Evolutionary conservation across 2,329 filamentous ascomycete genomes (phyloP), one percentile per base, ranked within the genome.

Genomic region (Exophiala sp.): DNA sequence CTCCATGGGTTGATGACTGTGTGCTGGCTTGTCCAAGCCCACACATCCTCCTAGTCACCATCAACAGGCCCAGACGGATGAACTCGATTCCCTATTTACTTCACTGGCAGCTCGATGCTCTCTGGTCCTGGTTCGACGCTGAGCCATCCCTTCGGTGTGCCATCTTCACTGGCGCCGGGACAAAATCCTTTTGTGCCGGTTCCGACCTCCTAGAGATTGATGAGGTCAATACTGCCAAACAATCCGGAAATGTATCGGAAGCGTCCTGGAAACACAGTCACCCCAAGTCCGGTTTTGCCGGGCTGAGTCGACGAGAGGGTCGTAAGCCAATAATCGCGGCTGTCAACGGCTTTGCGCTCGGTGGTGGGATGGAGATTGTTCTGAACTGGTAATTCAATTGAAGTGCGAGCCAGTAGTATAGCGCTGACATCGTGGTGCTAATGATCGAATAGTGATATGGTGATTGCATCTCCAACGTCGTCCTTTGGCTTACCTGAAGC

Each of bases 281-380:
- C n/a, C n/a, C n/a, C n/a, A n/a, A n/a, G n/a, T n/a, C n/a, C n/a
- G n/a, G n/a, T n/a, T n/a, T n/a, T n/a, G n/a, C n/a, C n/a, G n/a
- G n/a, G n/a, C n/a, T n/a, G n/a, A n/a, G n/a, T n/a, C n/a, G n/a
- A n/a, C n/a, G n/a, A n/a, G n/a, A n/a, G n/a, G n/a, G n/a, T n/a
- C n/a, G n/a, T n/a, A n/a, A n/a, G 61, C 86, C 86, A 5, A 73
- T 91, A 43, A 77, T 90, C 22, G 83, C 81, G 1, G 86, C 86
- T 1, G 82, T 89, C 18, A 86, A 88, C 62, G 86, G 86, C 6
- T 69, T 84, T 11, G 86, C 83, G 53, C 74, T 86, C 35, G 86
- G 86, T 23, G 86, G 86, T 42, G 86, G 85, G 1, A 82, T 85
- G 65, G 86, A 90, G 70, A 86, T 88, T 69, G 75, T 80, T 9